Evolutionary conservation across 148 eudicot genomes (phyloP).

Genomic region (Rhododendron vialii): DNA sequence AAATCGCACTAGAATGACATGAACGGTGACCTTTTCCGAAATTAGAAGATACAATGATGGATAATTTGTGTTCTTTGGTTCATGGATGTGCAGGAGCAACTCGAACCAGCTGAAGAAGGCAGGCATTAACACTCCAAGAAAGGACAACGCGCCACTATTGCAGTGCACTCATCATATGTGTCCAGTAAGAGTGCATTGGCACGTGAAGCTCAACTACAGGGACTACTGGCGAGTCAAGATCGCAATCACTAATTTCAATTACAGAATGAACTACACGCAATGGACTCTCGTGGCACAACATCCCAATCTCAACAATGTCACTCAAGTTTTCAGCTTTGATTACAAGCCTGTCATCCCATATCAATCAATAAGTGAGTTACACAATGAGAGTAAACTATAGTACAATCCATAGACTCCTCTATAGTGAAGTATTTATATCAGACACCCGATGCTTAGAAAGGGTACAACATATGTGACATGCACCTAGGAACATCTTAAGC

Average conservation of each 20-base stretch:
- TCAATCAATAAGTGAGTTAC: conserved; percentile 47
- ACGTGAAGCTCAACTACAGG: conserved; percentile 56
- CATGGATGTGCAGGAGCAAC: conserved; percentile 27
- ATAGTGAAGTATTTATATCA: not conserved
- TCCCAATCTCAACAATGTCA: conserved; percentile 62
- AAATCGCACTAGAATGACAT: not conserved
- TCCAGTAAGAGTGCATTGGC: conserved; percentile 64
- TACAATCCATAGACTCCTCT: not conserved
- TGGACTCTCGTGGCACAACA: conserved; percentile 72
- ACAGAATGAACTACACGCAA: conserved; percentile 45
- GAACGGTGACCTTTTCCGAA: not conserved
- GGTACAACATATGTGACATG: not conserved
- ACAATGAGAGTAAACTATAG: not conserved
- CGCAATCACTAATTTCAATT: conserved; percentile 56
- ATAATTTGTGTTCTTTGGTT: not conserved
- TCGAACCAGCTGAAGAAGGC: conserved; percentile 30
- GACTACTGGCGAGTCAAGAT: conserved; percentile 62
- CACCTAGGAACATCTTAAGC: not conserved
- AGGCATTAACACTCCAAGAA: conserved; percentile 49
- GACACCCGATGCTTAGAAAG: not conserved
- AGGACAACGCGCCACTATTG: conserved; percentile 38
- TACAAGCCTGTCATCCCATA: conserved; percentile 59
- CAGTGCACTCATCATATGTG: conserved; percentile 71
- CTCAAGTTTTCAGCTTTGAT: conserved; percentile 63
- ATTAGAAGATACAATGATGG: not conserved